Evolutionary conservation across 2,329 filamentous ascomycete genomes (phyloP), one percentile per base, ranked within the genome.

Genomic region (Penicillium rolfsii): DNA sequence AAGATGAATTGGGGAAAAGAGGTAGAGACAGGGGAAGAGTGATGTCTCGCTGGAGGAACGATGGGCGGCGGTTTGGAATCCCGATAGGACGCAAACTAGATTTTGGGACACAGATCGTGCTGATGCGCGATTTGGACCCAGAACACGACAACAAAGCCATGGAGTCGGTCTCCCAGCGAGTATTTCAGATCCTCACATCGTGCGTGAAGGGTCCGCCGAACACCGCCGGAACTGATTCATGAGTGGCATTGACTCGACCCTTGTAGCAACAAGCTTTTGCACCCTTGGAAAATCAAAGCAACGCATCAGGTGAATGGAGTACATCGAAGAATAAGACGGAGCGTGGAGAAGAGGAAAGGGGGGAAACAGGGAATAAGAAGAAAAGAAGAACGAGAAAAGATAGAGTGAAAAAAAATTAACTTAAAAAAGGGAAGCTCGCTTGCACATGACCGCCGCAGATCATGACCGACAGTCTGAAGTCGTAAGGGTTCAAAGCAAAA

Each of bases 381-480:
- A 24, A 38, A 52, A 9, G 24, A 38, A 16, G 16, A 49, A 49
- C 46, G 28, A 6, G 16, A 24, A 24, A 40, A 40, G 28, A 54
- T 40, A 33, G 36, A 40, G 22, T 1, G 30, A 33, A 33, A 26
- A 26, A 24, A 55, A 41, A 61, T 61, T 26, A 64, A 61, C 61
- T 60, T 57, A 54, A 63, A 67, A 65, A 61, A 67, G 68, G 56
- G 30, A 58, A 61, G 60, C 61, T 64, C 64, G 67, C 67, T 68
- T 68, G 64, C 67, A 66, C 61, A 69, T 67, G 67, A 70, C 67
- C 67, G 67, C 64, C 67, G 67, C 65, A 67, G 67, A 68, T 70
- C 67, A 68, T 70, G 66, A 69, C 68, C 67, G 68, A 70, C 67
- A 69, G 67, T 67, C 64, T 63, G 64, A 68, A 69, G 64, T 70